Percentiles rank a stretch among this genome's conserved stretches.
These are phyloP conservation scores for Edaphochlamys debaryana DNA, from an alignment of 139 green algal genomes.

Conservation along the genomic window DNA sequence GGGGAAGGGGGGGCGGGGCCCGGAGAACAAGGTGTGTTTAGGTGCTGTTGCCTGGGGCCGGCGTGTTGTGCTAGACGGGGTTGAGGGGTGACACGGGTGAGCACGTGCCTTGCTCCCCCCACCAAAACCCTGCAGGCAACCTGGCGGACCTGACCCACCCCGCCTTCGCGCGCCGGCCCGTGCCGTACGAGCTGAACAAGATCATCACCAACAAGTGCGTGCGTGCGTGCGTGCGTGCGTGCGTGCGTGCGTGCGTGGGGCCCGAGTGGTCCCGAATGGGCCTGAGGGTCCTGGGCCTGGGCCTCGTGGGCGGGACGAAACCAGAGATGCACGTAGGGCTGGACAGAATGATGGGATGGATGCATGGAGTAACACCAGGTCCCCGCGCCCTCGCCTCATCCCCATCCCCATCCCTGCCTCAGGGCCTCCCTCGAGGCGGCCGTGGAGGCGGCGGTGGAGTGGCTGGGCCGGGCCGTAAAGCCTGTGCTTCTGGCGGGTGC, in stretches of 20 bases:
- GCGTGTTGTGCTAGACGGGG: not conserved
- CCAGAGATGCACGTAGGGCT: too few species aligned
- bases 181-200: constrained; percentile 62
- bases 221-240: too few species aligned
- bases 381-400: too few species aligned
- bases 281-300: too few species aligned
- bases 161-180: constrained; percentile 54
- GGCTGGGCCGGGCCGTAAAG: constrained; percentile 71
- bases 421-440: constrained; percentile 65
- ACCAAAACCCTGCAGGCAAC: constrained; percentile 67
- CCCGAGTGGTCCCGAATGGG: too few species aligned
- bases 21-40: not conserved
- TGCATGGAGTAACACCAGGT: too few species aligned
- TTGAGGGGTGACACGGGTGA: not conserved
- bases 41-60: not conserved
- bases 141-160: constrained; percentile 66
- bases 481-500: constrained; percentile 70
- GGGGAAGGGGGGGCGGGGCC: not conserved
- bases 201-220: constrained; percentile 63
- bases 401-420: too few species aligned
- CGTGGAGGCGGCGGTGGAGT: constrained; percentile 62
- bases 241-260: too few species aligned
- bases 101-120: not conserved
- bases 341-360: too few species aligned
- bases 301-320: too few species aligned